Evolutionary conservation across 441 rosid species (phyloP).

Genomic region (Adansonia gregorii): DNA sequence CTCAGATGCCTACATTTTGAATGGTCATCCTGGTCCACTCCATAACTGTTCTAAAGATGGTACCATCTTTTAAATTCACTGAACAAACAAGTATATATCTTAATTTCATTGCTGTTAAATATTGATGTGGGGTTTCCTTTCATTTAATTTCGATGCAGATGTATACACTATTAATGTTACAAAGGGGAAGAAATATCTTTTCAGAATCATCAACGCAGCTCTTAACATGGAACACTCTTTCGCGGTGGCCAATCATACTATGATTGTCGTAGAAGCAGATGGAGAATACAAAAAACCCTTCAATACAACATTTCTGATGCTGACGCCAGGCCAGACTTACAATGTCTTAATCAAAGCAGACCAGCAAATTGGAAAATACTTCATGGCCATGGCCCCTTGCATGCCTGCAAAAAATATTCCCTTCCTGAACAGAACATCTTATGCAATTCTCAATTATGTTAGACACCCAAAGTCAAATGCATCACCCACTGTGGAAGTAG

Average conservation of each 20-base stretch:
- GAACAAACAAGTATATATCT: too few species aligned
- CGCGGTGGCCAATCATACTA: constrained; percentile 74
- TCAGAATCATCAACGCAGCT: constrained; percentile 72
- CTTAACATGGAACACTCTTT: constrained; percentile 74
- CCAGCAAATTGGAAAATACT: constrained; percentile 60
- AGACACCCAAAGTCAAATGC: constrained; percentile 35
- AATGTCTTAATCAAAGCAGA: constrained; percentile 67
- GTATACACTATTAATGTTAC: too few species aligned
- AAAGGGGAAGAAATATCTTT: too few species aligned
- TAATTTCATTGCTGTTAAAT: background rate
- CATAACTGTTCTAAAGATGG: too few species aligned
- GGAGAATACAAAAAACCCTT: constrained; percentile 68
- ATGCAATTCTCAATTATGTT: constrained; percentile 20
- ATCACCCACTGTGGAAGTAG: too few species aligned
- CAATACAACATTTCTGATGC: constrained; percentile 46
- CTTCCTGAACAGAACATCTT: constrained; percentile 28
- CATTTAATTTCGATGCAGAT: background rate
- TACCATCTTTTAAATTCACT: too few species aligned
- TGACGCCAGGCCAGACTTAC: constrained; percentile 67
- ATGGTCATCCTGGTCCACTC: constrained; percentile 26
- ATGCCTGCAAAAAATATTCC: constrained; percentile 18
- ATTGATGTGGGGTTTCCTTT: background rate
- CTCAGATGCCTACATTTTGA: constrained; percentile 33
- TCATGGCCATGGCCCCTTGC: constrained; percentile 51
- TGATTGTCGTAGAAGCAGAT: constrained; percentile 74